Conservation (phyloP, 148 eudicot species). For the Fagopyrum tataricum region DNA sequence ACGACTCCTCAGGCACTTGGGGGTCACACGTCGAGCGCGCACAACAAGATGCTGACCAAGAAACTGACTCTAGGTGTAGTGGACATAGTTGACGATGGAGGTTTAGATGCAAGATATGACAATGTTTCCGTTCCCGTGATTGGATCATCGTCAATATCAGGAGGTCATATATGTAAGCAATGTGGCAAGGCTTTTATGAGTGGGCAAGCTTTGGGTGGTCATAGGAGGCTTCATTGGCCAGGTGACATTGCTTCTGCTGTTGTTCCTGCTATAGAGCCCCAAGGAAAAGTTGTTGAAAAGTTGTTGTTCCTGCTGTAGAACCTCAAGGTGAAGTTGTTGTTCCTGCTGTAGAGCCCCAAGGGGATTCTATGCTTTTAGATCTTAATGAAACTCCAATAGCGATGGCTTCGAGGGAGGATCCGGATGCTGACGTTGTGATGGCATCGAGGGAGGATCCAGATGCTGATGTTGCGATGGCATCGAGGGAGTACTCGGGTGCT, state of each 20-base stretch:
- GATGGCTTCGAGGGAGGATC: too few species aligned
- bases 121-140: too few species aligned
- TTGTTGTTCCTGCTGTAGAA: background rate
- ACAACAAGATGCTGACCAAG: conserved; percentile 21
- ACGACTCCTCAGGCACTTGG: conserved; percentile 45
- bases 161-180: conserved; percentile 16
- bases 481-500: too few species aligned
- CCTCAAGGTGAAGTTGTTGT: background rate
- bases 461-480: too few species aligned
- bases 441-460: background rate
- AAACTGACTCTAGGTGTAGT: background rate
- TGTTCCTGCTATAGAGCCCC: too few species aligned
- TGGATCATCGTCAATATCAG: background rate
- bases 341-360: too few species aligned
- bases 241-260: too few species aligned
- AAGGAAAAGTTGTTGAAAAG: too few species aligned
- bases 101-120: too few species aligned
- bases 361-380: background rate
- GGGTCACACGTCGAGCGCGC: conserved; percentile 44
- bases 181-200: conserved; percentile 31
- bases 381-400: conserved; percentile 7
- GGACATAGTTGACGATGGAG: background rate
- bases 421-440: background rate
- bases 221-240: too few species aligned
- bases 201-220: too few species aligned